Evolutionary conservation across 2,329 filamentous ascomycete genomes (phyloP).

Genomic region (Zymoseptoria ardabiliae): DNA sequence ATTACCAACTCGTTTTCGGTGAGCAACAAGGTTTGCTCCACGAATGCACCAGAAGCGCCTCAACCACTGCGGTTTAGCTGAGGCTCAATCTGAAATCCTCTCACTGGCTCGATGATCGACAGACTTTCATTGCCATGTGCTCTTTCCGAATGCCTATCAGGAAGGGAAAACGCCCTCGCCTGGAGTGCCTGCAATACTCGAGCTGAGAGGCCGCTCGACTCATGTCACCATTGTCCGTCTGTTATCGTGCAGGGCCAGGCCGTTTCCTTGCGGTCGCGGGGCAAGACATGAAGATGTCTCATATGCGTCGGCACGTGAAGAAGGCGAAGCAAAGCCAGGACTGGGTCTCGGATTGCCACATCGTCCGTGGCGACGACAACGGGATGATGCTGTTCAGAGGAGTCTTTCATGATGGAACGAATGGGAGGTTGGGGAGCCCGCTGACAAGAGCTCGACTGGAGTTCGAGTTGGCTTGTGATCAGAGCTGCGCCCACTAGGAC

Average conservation of each 20-base stretch:
- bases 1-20: background rate
- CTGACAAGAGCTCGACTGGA: background rate
- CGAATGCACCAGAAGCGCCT: background rate
- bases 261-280: background rate
- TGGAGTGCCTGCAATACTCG: background rate
- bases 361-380: too few species aligned
- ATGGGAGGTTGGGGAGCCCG: too few species aligned
- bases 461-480: too few species aligned
- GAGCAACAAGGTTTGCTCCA: background rate
- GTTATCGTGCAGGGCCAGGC: background rate
- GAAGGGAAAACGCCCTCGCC: background rate
- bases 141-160: background rate
- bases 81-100: background rate
- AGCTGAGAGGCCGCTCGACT: background rate
- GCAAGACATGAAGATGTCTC: background rate
- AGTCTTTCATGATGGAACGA: too few species aligned
- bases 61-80: background rate
- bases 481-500: too few species aligned
- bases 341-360: too few species aligned
- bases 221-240: background rate
- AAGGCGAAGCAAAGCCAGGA: too few species aligned
- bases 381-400: too few species aligned
- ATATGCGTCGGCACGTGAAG: too few species aligned
- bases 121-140: background rate
- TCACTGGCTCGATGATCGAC: background rate